A percentile compares a stretch with the other conserved stretches of the same genome.
Evolutionary conservation across 352 stramenopile genomes (phyloP).

Genomic region (Globisporangium nagaii): DNA sequence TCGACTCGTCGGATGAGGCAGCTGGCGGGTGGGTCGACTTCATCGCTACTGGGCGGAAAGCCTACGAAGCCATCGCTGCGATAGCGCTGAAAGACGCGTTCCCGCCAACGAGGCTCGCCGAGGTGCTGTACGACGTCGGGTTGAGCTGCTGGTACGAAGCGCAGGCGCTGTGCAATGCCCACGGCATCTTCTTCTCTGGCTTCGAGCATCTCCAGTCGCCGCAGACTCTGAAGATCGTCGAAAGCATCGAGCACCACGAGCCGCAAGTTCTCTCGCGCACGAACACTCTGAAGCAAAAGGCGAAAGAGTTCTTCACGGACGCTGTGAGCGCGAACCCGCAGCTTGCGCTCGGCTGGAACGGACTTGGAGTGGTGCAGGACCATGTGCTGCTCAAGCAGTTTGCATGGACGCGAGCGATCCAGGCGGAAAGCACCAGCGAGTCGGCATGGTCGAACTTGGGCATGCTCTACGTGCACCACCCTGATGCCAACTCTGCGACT

Average conservation of each 20-base stretch:
- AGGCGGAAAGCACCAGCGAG: constrained; percentile 43
- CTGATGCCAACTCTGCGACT: constrained; percentile 17
- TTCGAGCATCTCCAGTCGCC: constrained; percentile 23
- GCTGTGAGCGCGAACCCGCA: constrained; percentile 39
- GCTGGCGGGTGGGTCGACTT: constrained; percentile 49
- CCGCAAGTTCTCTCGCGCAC: constrained; percentile 5
- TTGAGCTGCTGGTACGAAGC: constrained; percentile 77
- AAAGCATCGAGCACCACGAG: neutral
- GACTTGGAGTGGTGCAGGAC: constrained; percentile 54
- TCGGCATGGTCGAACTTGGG: constrained; percentile 80
- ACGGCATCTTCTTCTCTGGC: constrained; percentile 27
- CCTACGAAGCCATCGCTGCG: constrained; percentile 40
- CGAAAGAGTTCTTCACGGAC: constrained; percentile 34
- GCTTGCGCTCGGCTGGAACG: constrained; percentile 72
- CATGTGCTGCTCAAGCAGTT: constrained; percentile 76
- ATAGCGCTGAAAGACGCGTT: constrained; percentile 12
- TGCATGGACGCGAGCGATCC: constrained; percentile 62
- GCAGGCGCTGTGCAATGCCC: constrained; percentile 34
- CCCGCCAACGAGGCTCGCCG: constrained; percentile 14
- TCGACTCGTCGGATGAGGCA: constrained; percentile 9
- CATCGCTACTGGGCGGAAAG: constrained; percentile 40
- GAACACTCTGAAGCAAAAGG: constrained; percentile 24
- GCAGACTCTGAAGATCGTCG: neutral
- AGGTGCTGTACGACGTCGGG: constrained; percentile 65
- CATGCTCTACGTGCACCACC: constrained; percentile 70